Evolutionary conservation across 2,329 filamentous ascomycete genomes (phyloP).

Genomic region (Ophiocordyceps australis): DNA sequence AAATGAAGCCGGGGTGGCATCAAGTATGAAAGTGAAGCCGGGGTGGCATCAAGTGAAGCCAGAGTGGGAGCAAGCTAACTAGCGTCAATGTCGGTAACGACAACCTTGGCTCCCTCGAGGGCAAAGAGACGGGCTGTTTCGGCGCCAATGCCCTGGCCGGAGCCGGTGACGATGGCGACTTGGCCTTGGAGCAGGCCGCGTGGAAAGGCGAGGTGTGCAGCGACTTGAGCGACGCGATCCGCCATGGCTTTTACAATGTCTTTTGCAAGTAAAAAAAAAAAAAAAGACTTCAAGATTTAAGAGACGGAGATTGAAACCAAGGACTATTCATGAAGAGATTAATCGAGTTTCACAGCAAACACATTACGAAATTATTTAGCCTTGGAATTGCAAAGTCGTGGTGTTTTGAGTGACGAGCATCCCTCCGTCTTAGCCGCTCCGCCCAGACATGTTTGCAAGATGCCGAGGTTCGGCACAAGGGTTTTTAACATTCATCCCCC

Average conservation of each 20-base stretch:
- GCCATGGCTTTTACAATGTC: slow-evolving; percentile 25
- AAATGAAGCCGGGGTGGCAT: background rate
- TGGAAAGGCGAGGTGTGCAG: slow-evolving; percentile 66
- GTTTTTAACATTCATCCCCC: too few relatives aligned
- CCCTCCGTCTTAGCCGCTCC: too few relatives aligned
- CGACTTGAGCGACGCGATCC: slow-evolving; percentile 51
- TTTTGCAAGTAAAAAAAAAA: too few relatives aligned
- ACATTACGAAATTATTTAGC: too few relatives aligned
- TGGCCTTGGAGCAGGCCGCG: slow-evolving; percentile 63
- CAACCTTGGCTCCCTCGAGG: slow-evolving; percentile 72
- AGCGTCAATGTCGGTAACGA: slow-evolving; percentile 68
- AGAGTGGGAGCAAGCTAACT: slow-evolving; percentile 18
- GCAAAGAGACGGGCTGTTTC: slow-evolving; percentile 70
- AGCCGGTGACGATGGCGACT: slow-evolving; percentile 74
- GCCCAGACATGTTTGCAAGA: background rate
- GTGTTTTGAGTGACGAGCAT: too few relatives aligned
- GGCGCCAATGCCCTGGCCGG: slow-evolving; percentile 75
- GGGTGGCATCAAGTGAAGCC: background rate
- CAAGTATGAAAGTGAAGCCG: too few relatives aligned
- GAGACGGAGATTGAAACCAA: too few relatives aligned
- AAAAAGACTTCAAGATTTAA: too few relatives aligned
- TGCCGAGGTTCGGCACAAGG: slow-evolving; percentile 1
- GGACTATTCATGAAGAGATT: too few relatives aligned
- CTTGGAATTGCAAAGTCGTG: too few relatives aligned
- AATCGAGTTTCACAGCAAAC: too few relatives aligned